phyloP scores from a whole-genome alignment of 305 asterid genomes.

The Fraxinus dipetala region DNA sequence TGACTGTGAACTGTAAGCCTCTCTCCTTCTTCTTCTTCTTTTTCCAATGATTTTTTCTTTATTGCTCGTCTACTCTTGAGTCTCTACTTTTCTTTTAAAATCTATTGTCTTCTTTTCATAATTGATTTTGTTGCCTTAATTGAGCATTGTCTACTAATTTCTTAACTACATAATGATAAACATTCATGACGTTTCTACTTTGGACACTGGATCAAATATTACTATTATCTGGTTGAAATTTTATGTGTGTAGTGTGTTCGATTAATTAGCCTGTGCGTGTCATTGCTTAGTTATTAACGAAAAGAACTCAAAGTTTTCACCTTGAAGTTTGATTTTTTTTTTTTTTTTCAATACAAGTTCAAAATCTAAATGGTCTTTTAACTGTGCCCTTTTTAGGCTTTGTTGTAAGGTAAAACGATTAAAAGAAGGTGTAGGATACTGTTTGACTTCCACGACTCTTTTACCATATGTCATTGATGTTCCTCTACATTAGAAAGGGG shows the following conservation, averaged over 20 bases:
- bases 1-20: too few species aligned
- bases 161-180: not conserved
- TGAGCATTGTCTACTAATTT: not conserved
- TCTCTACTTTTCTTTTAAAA: not conserved
- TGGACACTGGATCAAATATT: not conserved
- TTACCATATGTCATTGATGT: too few species aligned
- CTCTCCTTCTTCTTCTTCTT: too few species aligned
- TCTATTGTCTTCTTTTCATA: not conserved
- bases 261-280: too few species aligned
- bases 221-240: not conserved
- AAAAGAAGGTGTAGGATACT: too few species aligned
- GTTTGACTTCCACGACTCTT: too few species aligned
- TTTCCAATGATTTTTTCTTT: not conserved
- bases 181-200: not conserved
- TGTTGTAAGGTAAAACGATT: too few species aligned
- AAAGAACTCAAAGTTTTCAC: not conserved
- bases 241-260: too few species aligned
- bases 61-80: not conserved
- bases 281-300: too few species aligned
- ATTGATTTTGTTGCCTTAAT: not conserved
- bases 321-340: not conserved
- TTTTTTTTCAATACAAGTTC: not conserved
- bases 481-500: too few species aligned
- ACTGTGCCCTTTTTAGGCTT: too few species aligned
- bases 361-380: not conserved